These are phyloP conservation scores for Pseudozyma hubeiensis DNA, from an alignment of 1,284 basidiomycete species.

Conservation along the genomic window DNA sequence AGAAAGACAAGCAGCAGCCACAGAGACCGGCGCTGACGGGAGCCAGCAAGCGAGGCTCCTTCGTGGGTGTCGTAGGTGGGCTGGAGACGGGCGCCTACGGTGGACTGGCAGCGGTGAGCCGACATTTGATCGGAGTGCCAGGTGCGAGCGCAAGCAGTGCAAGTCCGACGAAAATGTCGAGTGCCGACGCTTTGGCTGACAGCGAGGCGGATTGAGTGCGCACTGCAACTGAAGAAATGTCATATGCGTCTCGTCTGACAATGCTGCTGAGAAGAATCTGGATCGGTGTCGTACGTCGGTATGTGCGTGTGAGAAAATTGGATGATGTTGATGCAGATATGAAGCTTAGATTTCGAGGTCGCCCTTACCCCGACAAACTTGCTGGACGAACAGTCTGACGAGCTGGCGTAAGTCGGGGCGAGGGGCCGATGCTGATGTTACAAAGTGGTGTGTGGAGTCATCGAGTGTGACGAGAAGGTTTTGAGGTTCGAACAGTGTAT, in stretches of 20 bases:
- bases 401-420: neutral
- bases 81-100: constrained; percentile 57
- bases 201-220: neutral
- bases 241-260: neutral
- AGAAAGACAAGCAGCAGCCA: constrained; percentile 1
- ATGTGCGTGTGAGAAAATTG: too few species aligned
- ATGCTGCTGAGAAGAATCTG: neutral
- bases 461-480: too few species aligned
- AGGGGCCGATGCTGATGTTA: constrained; percentile 24
- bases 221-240: neutral
- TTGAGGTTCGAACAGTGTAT: constrained; percentile 2
- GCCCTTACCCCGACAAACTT: neutral
- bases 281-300: too few species aligned
- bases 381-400: neutral
- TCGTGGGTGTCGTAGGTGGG: constrained; percentile 57
- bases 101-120: constrained; percentile 51
- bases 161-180: constrained; percentile 1
- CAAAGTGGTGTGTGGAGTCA: neutral
- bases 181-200: neutral
- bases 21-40: constrained; percentile 24
- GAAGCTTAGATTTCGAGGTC: constrained; percentile 12
- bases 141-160: neutral
- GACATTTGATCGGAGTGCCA: constrained; percentile 41
- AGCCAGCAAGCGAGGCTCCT: constrained; percentile 46
- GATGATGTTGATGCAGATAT: constrained; percentile 1